These are phyloP conservation scores for Colletotrichum lindemuthianum DNA, from an alignment of 2,329 filamentous ascomycete species.

Conservation along the genomic window DNA sequence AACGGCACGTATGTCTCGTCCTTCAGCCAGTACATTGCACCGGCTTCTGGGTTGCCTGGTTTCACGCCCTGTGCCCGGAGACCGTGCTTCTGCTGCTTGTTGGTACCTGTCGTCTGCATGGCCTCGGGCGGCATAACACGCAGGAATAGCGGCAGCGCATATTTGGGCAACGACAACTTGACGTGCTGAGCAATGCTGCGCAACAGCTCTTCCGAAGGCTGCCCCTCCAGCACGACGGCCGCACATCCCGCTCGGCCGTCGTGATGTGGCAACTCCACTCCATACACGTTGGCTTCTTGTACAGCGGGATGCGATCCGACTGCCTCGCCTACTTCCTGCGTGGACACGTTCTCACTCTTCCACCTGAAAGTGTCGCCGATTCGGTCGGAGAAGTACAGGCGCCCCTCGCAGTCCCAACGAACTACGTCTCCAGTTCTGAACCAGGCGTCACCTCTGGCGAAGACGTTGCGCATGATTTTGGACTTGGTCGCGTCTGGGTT, in stretches of 20 bases:
- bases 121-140: conserved; percentile 67
- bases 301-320: conserved; percentile 74
- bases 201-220: conserved; percentile 57
- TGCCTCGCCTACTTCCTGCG: conserved; percentile 81
- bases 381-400: conserved; percentile 83
- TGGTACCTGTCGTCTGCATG: conserved; percentile 80
- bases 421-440: conserved; percentile 88
- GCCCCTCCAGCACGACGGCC: conserved; percentile 68
- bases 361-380: conserved; percentile 83
- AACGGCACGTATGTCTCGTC: conserved; percentile 76
- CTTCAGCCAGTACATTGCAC: conserved; percentile 72
- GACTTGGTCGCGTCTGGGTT: conserved; percentile 75
- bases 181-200: conserved; percentile 71
- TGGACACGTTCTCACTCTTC: conserved; percentile 87
- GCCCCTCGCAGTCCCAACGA: conserved; percentile 74
- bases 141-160: conserved; percentile 82
- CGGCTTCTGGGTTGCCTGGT: conserved; percentile 61
- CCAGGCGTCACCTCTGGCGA: conserved; percentile 80
- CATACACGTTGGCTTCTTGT: conserved; percentile 86
- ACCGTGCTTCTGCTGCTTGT: conserved; percentile 86
- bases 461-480: conserved; percentile 80
- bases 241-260: conserved; percentile 88
- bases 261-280: conserved; percentile 80
- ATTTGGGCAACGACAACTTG: conserved; percentile 70
- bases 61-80: conserved; percentile 80